Evolutionary conservation across 2,329 filamentous ascomycete species (phyloP), one percentile per base, ranked within the genome.

Genomic region (Cladosporium colombiae): DNA sequence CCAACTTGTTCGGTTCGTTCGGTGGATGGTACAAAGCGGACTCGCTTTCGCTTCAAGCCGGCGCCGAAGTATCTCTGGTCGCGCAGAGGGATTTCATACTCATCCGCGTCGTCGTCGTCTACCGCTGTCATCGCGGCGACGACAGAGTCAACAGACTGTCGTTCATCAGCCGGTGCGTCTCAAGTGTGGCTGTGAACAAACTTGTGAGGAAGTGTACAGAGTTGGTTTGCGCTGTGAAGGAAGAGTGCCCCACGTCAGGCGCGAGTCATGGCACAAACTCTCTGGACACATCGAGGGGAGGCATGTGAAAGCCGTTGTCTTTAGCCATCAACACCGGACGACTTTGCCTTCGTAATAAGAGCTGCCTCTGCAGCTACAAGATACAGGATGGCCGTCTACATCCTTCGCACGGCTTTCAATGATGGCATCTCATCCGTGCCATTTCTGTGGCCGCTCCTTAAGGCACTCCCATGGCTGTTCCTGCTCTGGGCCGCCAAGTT

Each of bases 351-450:
- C 21, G 6, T 55, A 21, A 31, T n/a, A 27, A 44, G 16, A 67
- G 65, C 21, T 60, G 27, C 21, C 56, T 25, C 11, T 63, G 52
- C 59, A 33, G 27, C 55, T 13, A 14, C 23, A 50, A 18, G 10
- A 23, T 29, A 40, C 87, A 78, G 92, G 65, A 90, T 90, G 88
- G 86, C 88, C 70, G 81, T 90, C 71, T 84, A 85, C 67, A 80
- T 90, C 66, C 78, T 88, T 69, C 78, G 80, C 53, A 79, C 86
- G 74, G 83, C 80, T 46, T 75, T 86, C 55, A 77, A 78, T 62
- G 81, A 87, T 73, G 88, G 88, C 67, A 78, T 83, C 64, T 82
- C 82, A 73, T 79, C 82, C 5, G 74, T 85, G 25, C 75, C 77
- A 21, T 74, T 70, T 62, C 52, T 76, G 49, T 74, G 72, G 67